Conservation (phyloP, 139 green algal genomes). For the Volvox reticuliferus region DNA sequence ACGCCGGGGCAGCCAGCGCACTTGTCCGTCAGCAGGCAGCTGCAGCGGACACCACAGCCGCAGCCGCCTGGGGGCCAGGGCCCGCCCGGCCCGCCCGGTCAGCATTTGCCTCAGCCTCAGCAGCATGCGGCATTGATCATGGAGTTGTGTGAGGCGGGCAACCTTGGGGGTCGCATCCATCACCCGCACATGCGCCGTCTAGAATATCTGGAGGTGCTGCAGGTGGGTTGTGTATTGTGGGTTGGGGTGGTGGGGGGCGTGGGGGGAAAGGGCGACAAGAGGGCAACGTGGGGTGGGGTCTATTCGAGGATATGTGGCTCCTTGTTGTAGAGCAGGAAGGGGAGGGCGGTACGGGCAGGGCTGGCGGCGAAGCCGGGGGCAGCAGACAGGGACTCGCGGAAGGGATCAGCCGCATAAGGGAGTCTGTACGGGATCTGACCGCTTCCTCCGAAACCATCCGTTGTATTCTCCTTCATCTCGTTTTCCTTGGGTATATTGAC, state of each 20-base stretch:
- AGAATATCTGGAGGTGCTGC: constrained; percentile 80
- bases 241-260: no score
- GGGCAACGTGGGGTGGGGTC: no score
- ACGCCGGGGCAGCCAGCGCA: neutral
- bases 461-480: neutral
- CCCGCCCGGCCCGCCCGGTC: neutral
- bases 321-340: no score
- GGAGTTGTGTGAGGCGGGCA: constrained; percentile 84
- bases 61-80: neutral
- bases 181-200: constrained; percentile 67
- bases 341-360: no score
- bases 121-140: constrained; percentile 83
- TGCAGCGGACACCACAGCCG: neutral
- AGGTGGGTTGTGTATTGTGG: constrained; percentile 33
- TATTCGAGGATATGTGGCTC: no score
- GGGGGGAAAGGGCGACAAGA: no score
- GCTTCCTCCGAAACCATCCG: neutral
- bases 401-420: no score
- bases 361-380: no score
- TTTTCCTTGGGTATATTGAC: no score
- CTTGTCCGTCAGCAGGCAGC: neutral
- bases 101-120: neutral
- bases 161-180: constrained; percentile 81
- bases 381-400: no score
- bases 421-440: no score